Base-by-base conservation (phyloP, 345 rosid species). In the Fremontodendron californicum region DNA sequence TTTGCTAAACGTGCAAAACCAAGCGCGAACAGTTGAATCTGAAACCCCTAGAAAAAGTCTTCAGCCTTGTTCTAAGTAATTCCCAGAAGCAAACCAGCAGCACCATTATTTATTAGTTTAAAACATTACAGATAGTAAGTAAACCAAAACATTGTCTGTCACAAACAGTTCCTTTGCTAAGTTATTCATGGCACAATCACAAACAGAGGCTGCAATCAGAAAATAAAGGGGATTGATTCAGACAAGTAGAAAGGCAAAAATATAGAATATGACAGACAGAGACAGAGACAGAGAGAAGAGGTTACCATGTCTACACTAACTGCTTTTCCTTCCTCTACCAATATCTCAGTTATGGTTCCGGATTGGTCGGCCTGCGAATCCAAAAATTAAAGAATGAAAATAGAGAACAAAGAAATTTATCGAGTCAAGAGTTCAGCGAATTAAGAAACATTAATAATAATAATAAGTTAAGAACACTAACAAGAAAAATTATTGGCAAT, bases 311-410 rank as follows among this genome's bases (percentile, higher is more conserved):
- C 99, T 68, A 93, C 81, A 58, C 91, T 92, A 67, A 96, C 98
- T 62, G 97, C 79, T 88, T 96, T 92, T 27, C 92, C 97, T 65
- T 96, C 94, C 57, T 93, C 98, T n/a, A 66, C 90, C 75, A 89
- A 78, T 81, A 96, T 76, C 81, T 90, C 99, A 31, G 85, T 71
- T 76, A 96, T 70, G 64, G 99, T 96, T 87, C 99, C 99, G 2
- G 96, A 89, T 76, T 88, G 93, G 82, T 96, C 99, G 78, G 98
- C 96, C 99, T 96, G 84, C 72, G 49, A 76, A 68, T 82, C 62
- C 73, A 21, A 25, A 58, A 75, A 23, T 58, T 45, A 46, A 46
- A 58, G 48, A 75, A 64, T 2, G 43, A 49, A 58, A 21, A 37
- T 25, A 25, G 35, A 76, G 46, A 16, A 45, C 33, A 60, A 66